Evolutionary conservation across 2,329 filamentous ascomycete species (phyloP), one percentile per base, ranked within the genome.

Genomic region (Xylaria sp.): DNA sequence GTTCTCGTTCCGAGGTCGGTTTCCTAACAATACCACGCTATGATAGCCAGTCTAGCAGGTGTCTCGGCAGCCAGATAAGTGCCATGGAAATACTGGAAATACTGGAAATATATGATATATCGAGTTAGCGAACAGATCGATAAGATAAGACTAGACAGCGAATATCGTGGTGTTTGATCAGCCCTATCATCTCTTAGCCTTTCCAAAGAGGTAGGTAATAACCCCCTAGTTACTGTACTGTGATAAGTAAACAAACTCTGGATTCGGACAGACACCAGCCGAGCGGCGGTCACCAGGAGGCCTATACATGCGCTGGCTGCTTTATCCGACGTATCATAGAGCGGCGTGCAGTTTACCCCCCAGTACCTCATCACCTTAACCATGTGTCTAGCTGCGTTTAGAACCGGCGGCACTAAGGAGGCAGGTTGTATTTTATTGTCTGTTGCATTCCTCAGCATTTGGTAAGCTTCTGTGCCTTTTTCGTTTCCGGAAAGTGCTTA

Each of bases 381-480:
- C 15, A 41, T 7, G n/a, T 27, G 23, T 27, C 13, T 27, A n/a
- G 31, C n/a, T n/a, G 29, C 15, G 23, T 17, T 31, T 33, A 10
- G 7, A 19, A 23, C 31, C 31, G 33, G 33, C 29, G 40, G 52
- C 19, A 35, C 27, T 27, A 27, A 44, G 21, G 3, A 25, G 3
- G 41, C 2, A 9, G 9, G 21, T 44, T 21, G 17, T 21, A 11
- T 40, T 40, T 40, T 21, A n/a, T 21, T 21, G 4, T 40, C 4
- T 17, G 7, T 51, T 51, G 2, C 11, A 25, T n/a, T 2, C 23
- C 51, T 60, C 57, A 60, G 57, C 57, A 44, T 37, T 60, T 40
- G 27, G 51, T 60, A 54, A 60, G 43, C 41, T 41, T 29, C 15
- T 10, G 19, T 44, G 15, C 46, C 8, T n/a, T 44, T n/a, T n/a